These are phyloP conservation scores for Fusarium chuoi DNA, from an alignment of 2,329 filamentous ascomycete genomes.

Conservation along the genomic window DNA sequence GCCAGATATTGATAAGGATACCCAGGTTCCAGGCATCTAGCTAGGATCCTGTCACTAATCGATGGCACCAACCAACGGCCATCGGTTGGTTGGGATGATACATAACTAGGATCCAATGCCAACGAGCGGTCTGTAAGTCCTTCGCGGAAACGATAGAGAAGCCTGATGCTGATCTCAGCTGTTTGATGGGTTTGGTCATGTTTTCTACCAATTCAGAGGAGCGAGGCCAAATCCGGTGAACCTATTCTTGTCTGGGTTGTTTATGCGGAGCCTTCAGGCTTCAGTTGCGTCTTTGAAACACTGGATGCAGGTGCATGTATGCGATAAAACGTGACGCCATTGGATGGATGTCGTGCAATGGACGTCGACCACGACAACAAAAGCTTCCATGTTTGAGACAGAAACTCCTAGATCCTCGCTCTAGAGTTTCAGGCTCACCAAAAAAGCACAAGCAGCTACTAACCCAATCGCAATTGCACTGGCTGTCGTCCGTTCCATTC, in stretches of 20 bases:
- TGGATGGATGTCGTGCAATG: not conserved
- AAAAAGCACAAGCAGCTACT: constrained; percentile 33
- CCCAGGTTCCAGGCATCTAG: not conserved
- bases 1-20: constrained; percentile 26
- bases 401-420: constrained; percentile 34
- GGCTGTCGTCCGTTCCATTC: constrained; percentile 29
- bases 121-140: constrained; percentile 20
- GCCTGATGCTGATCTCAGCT: constrained; percentile 12
- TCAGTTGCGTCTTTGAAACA: constrained; percentile 17
- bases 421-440: constrained; percentile 43
- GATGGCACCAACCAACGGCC: constrained; percentile 22
- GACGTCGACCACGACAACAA: not conserved
- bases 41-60: constrained; percentile 7
- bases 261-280: constrained; percentile 13
- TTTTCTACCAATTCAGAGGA: not conserved
- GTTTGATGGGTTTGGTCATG: constrained; percentile 6
- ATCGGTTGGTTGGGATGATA: constrained; percentile 28
- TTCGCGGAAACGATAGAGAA: constrained; percentile 5
- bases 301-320: constrained; percentile 12
- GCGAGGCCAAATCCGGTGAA: not conserved
- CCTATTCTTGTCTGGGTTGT: constrained; percentile 2
- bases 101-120: constrained; percentile 13
- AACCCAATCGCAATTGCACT: constrained; percentile 39
- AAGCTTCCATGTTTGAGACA: constrained; percentile 28
- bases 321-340: constrained; percentile 2